Base-by-base conservation (phyloP, 108 stramenopile species). In the Asterionellopsis glacialis region DNA sequence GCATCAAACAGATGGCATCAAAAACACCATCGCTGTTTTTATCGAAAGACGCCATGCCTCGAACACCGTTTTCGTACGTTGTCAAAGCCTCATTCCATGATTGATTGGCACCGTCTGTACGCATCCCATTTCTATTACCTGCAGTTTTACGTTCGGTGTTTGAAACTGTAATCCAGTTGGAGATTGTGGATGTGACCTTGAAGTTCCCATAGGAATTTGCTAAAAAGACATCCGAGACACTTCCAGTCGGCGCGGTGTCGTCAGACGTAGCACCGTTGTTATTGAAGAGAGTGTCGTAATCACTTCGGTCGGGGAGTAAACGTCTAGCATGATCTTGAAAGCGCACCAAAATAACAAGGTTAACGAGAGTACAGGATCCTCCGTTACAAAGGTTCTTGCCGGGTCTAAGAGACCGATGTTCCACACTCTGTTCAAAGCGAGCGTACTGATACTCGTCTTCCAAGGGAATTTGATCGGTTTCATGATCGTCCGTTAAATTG, bases 1-100 rank as follows among this genome's bases (percentile, higher is more conserved):
- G 79, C 7, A 85, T 44, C 6, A 89, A 41, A n/a, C 72, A 72
- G 10, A 89, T 55, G 0, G 71, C 77, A 61, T 84, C 82, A 61
- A 74, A 41, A 19, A 24, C 42, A 11, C 73, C 67, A 68, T 74
- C 73, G 7, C 13, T 19, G 18, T 74, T 15, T 2, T 28, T 22
- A 68, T 74, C 73, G 57, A 62, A 74, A 0, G 0, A 12, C 11
- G 13, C n/a, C 43, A 74, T 50, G 14, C 39, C 47, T 23, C 25
- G n/a, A 14, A 24, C 58, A 45, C 49, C 73, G 27, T 52, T 27
- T 19, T 51, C 71, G 26, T 51, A 63, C 13, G 38, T 73, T 58
- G 45, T 16, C 57, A 65, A 61, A 39, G 63, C 57, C 27, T 66
- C 52, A 25, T 41, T 40, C 60, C 53, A 51, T 5, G 64, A 26